These are phyloP conservation scores for Lojkania enalia DNA, from an alignment of 2,329 filamentous ascomycete species.

Conservation along the genomic window DNA sequence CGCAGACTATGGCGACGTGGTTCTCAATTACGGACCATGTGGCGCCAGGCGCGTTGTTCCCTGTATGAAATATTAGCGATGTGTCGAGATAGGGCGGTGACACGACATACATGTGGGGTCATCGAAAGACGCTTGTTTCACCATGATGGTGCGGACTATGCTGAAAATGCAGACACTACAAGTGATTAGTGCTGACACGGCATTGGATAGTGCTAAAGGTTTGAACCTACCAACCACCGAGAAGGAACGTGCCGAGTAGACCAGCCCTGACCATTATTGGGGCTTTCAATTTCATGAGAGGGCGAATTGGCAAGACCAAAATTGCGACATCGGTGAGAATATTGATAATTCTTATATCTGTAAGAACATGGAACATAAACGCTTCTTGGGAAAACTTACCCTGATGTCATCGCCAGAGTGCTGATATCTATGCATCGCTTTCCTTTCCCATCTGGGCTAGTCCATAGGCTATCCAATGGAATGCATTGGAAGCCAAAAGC, in stretches of 20 bases:
- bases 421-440: not conserved
- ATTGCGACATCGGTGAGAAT: conserved; percentile 4
- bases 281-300: not conserved
- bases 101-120: not conserved
- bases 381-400: not conserved
- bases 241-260: conserved; percentile 1
- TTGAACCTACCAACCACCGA: not conserved
- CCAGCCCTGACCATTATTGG: not conserved
- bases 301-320: not conserved
- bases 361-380: not conserved
- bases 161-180: not conserved
- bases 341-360: not conserved
- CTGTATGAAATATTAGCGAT: not conserved
- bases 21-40: conserved; percentile 33
- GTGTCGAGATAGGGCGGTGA: not conserved
- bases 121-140: not conserved
- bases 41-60: not conserved
- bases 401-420: not conserved
- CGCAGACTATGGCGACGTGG: conserved; percentile 41
- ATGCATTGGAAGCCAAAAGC: not conserved
- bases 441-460: not conserved
- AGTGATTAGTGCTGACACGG: not conserved
- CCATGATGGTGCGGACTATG: conserved; percentile 1
- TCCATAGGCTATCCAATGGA: not conserved
- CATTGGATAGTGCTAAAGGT: not conserved